phyloP scores from a whole-genome alignment of 2,329 filamentous ascomycete species.

The Beauveria australis region DNA sequence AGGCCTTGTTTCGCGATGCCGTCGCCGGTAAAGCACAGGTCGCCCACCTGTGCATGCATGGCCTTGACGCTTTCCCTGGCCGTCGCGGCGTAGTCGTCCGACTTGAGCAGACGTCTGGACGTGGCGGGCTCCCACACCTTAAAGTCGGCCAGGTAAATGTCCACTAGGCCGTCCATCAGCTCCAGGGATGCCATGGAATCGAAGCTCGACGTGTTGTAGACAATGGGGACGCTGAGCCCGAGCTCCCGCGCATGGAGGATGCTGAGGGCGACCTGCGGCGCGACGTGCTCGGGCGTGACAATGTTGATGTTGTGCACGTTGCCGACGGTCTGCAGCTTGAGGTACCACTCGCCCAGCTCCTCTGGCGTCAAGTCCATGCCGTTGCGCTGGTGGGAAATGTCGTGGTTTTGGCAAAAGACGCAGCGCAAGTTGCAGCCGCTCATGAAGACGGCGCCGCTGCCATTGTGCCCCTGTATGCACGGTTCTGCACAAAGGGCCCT shows the following conservation, averaged over 20 bases:
- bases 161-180: constrained; percentile 69
- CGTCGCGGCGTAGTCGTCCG: constrained; percentile 63
- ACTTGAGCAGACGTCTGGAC: constrained; percentile 66
- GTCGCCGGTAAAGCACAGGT: constrained; percentile 73
- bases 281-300: constrained; percentile 79
- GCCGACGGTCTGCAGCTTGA: constrained; percentile 75
- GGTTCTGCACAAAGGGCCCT: constrained; percentile 44
- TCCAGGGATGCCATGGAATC: constrained; percentile 65
- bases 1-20: constrained; percentile 73
- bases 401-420: constrained; percentile 73
- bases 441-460: constrained; percentile 76
- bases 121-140: constrained; percentile 66
- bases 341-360: constrained; percentile 71
- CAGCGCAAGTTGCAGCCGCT: constrained; percentile 67
- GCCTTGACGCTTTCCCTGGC: constrained; percentile 70
- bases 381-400: constrained; percentile 75
- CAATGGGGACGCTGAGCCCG: constrained; percentile 63
- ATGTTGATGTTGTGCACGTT: constrained; percentile 85
- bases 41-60: constrained; percentile 76
- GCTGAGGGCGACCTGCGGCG: constrained; percentile 70
- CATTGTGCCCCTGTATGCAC: constrained; percentile 74
- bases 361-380: constrained; percentile 73
- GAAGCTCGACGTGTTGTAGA: constrained; percentile 81
- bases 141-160: constrained; percentile 85
- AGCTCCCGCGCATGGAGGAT: constrained; percentile 65